Base-by-base conservation (phyloP, 768 basidiomycete genomes). In the Hygrocybe punicea region DNA sequence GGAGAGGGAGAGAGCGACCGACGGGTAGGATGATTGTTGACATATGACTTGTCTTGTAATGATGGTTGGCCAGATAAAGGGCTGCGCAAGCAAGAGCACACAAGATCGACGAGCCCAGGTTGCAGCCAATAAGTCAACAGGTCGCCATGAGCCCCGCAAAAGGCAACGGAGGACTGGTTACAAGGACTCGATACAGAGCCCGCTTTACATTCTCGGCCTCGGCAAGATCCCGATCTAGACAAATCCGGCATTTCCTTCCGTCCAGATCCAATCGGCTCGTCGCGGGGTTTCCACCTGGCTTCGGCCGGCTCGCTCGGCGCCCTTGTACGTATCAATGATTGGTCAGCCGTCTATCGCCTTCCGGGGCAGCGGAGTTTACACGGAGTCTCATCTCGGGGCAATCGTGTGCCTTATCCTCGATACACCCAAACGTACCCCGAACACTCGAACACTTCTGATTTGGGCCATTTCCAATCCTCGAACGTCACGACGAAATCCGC, bases 1-100 rank as follows among this genome's bases (percentile, higher is more conserved):
- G 54, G 58, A 54, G 44, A 40, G 42, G 59, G 56, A 60, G 58
- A 50, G 47, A 46, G 21, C 52, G 48, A 19, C n/a, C 60, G 44
- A 63, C 72, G 60, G 65, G 77, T 53, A 78, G 67, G 71, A 80
- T 71, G 51, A 64, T 70, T 49, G 76, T 71, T 48, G 80, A 68
- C 80, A 82, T 81, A 39, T 3, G 14, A 36, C n/a, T n/a, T n/a
- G n/a, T n/a, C n/a, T n/a, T n/a, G n/a, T 39, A 51, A 5, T n/a
- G 16, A 19, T n/a, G 11, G 45, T 13, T n/a, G 40, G 4, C 14
- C 14, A 6, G 33, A 16, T 10, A 16, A 29, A 24, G n/a, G 25
- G 36, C 3, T 25, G 52, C 8, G 36, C 52, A 42, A 24, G 36
- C 40, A 44, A 29, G 11, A 24, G 29, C 29, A 37, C 50, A 37